Percentiles rank a stretch among this genome's conserved stretches.
Conservation (phyloP, 1,139 yeast genomes). For the Candida sp. region DNA sequence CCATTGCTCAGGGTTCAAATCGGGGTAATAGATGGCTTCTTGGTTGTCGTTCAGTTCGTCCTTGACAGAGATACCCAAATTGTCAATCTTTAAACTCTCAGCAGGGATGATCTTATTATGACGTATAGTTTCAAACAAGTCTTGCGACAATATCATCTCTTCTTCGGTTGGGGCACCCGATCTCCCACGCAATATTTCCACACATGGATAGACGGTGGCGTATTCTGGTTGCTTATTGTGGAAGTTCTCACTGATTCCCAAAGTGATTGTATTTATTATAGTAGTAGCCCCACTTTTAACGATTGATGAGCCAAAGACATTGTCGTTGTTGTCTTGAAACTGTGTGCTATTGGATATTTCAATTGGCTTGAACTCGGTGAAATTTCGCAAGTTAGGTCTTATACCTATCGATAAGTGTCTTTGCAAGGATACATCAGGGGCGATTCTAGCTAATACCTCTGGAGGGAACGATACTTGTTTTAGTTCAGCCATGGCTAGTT, state of each 20-base stretch:
- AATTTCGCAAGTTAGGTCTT: conserved; percentile 73
- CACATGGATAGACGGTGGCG: conserved; percentile 73
- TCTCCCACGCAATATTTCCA: conserved; percentile 80
- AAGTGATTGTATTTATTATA: conserved; percentile 75
- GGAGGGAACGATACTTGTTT: conserved; percentile 70
- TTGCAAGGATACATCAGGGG: conserved; percentile 84
- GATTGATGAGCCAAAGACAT: conserved; percentile 73
- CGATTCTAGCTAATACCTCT: conserved; percentile 79
- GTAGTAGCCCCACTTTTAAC: conserved; percentile 77
- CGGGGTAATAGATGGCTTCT: conserved; percentile 43
- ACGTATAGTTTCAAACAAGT: conserved; percentile 59
- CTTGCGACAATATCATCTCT: conserved; percentile 83
- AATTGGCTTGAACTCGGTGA: conserved; percentile 73
- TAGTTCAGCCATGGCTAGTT: conserved; percentile 17
- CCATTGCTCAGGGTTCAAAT: conserved; percentile 25
- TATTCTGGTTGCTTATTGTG: conserved; percentile 28
- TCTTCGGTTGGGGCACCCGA: conserved; percentile 88
- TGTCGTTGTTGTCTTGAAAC: conserved; percentile 36
- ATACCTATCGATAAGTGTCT: conserved; percentile 76
- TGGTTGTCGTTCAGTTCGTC: conserved; percentile 29
- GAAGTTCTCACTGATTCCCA: conserved; percentile 61
- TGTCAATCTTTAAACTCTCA: conserved; percentile 46
- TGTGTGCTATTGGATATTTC: conserved; percentile 29
- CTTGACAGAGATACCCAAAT: conserved; percentile 54
- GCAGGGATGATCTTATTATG: conserved; percentile 58